Percentiles rank a stretch among this genome's conserved stretches.
Evolutionary conservation across 768 basidiomycete genomes (phyloP).

Genomic region (Kwoniella sp.): DNA sequence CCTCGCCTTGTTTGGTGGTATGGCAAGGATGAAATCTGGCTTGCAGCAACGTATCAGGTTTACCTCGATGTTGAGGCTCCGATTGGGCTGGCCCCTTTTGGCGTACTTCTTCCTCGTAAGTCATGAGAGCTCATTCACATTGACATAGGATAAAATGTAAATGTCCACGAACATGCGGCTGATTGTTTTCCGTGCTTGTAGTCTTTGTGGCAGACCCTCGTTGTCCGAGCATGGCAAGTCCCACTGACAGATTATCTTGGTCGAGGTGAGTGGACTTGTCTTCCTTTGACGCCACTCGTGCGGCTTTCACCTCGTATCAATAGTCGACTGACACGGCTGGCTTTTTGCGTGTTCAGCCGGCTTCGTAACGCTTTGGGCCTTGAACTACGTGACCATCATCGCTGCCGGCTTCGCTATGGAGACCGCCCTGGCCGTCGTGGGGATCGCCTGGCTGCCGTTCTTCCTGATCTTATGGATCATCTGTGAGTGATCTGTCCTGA

Average conservation of each 20-base stretch:
- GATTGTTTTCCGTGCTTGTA: conserved; percentile 1
- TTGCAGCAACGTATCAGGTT: conserved; percentile 37
- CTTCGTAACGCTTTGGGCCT: conserved; percentile 53
- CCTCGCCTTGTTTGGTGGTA: conserved; percentile 28
- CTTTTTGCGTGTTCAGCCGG: conserved; percentile 28
- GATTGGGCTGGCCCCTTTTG: conserved; percentile 35
- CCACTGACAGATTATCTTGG: conserved; percentile 44
- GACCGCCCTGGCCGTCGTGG: conserved; percentile 41
- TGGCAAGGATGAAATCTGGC: conserved; percentile 38
- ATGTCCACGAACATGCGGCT: no score
- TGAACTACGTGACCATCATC: conserved; percentile 50
- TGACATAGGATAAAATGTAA: background rate
- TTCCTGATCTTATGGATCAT: conserved; percentile 56
- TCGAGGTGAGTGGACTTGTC: conserved; percentile 27
- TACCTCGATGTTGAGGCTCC: conserved; percentile 30
- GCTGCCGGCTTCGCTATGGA: conserved; percentile 53
- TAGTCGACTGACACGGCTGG: background rate
- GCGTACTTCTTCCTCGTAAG: conserved; percentile 52
- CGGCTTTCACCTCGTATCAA: no score
- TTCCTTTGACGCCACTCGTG: background rate
- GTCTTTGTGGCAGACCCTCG: conserved; percentile 46
- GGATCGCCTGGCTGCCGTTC: conserved; percentile 39
- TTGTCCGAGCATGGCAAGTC: conserved; percentile 50
- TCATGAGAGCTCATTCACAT: background rate
- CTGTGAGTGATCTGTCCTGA: conserved; percentile 28